phyloP scores from a whole-genome alignment of 306 rosid genomes.

The Comarum palustre region DNA sequence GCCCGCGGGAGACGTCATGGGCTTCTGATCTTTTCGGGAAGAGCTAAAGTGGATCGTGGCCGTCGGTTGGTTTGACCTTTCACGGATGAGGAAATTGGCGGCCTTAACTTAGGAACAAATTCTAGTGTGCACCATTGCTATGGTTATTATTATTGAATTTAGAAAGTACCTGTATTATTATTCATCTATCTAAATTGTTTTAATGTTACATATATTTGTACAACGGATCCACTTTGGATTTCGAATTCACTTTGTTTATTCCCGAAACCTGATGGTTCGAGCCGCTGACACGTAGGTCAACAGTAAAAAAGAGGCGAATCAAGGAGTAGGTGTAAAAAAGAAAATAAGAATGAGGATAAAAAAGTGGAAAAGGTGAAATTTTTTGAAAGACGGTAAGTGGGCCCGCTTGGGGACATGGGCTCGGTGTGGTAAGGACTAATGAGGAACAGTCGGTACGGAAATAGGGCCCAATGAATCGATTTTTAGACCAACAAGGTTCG shows the following conservation, averaged over 20 bases:
- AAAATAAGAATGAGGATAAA: not conserved
- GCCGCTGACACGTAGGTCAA: slow-evolving; percentile 8
- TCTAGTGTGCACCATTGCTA: no score
- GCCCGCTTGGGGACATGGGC: slow-evolving; percentile 25
- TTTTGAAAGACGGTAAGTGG: slow-evolving; percentile 26
- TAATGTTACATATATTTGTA: no score
- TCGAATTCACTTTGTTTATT: not conserved
- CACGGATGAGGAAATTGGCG: not conserved
- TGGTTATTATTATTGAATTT: no score
- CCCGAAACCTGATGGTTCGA: slow-evolving; percentile 7
- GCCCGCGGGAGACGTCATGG: not conserved
- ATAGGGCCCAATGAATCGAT: not conserved
- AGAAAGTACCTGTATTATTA: no score
- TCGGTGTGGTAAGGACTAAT: slow-evolving; percentile 11
- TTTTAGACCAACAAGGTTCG: slow-evolving; percentile 22
- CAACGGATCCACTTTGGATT: no score
- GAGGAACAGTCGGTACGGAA: not conserved
- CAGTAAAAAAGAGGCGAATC: slow-evolving; percentile 8
- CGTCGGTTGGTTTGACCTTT: slow-evolving; percentile 9
- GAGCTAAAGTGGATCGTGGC: slow-evolving; percentile 12
- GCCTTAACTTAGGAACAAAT: no score
- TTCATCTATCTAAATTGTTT: no score
- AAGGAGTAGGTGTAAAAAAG: not conserved
- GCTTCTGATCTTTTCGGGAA: slow-evolving; percentile 22
- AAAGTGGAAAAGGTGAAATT: slow-evolving; percentile 24